Percentiles rank a stretch among this genome's conserved stretches.
phyloP scores from a whole-genome alignment of 2,329 filamentous ascomycete genomes.

The Moelleriella libera region DNA sequence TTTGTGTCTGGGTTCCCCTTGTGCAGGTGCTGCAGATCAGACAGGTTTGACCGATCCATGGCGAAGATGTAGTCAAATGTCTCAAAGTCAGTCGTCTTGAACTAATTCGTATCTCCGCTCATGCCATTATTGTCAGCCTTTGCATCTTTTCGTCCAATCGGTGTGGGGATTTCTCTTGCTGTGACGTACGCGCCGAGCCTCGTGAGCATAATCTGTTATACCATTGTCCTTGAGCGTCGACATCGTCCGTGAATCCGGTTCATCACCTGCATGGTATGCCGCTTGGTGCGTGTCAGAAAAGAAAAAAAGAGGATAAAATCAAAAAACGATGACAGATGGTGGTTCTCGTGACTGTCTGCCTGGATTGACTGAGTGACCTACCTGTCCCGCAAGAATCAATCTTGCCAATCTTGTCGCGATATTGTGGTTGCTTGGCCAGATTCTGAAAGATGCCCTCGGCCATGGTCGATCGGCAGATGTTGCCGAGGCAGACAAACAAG shows the following conservation, averaged over 20 bases:
- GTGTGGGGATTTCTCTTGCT: neutral
- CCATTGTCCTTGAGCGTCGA: conserved; percentile 59
- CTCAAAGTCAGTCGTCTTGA: conserved; percentile 56
- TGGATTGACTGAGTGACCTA: conserved; percentile 11
- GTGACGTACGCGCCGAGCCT: conserved; percentile 53
- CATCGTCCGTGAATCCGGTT: conserved; percentile 75
- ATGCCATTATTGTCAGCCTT: neutral
- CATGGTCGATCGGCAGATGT: conserved; percentile 93
- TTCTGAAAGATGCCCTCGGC: conserved; percentile 84
- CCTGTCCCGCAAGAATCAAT: conserved; percentile 85
- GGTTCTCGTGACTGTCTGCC: neutral
- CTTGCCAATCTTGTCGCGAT: conserved; percentile 42
- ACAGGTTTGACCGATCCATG: conserved; percentile 79
- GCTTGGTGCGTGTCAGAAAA: conserved; percentile 23
- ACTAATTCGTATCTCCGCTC: conserved; percentile 16
- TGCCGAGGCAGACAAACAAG: conserved; percentile 91
- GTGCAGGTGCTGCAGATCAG: conserved; percentile 49
- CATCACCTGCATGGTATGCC: conserved; percentile 67
- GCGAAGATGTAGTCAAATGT: conserved; percentile 87
- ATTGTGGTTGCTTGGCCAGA: conserved; percentile 46
- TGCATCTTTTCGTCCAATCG: neutral
- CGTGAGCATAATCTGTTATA: conserved; percentile 64
- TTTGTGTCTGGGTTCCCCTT: conserved; percentile 41
- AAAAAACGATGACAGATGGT: neutral
- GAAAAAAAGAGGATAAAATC: neutral